phyloP scores from a whole-genome alignment of 208 protist genomes.

The Trypanosoma caninum region DNA sequence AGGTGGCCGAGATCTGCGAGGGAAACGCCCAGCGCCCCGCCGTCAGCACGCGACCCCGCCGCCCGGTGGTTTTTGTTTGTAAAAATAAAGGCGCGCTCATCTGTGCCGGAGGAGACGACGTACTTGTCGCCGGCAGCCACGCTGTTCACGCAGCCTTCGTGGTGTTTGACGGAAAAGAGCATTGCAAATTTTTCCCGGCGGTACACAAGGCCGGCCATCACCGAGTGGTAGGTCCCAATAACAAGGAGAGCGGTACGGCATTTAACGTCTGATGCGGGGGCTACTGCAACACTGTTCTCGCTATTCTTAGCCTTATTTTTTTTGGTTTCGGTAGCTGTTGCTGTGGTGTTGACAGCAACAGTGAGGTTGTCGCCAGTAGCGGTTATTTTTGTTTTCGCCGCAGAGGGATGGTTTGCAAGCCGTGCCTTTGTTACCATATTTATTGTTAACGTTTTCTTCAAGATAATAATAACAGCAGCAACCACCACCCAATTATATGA shows the following conservation, averaged over 20 bases:
- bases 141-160: slow-evolving; percentile 49
- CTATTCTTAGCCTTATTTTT: background rate
- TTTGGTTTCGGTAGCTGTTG: background rate
- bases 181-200: slow-evolving; percentile 49
- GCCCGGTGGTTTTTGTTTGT: slow-evolving; percentile 53
- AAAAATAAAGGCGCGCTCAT: slow-evolving; percentile 77
- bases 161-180: slow-evolving; percentile 73
- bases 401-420: background rate
- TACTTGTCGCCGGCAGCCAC: slow-evolving; percentile 42
- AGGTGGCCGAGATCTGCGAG: slow-evolving; percentile 69
- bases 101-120: slow-evolving; percentile 57
- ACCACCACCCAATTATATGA: too few relatives aligned
- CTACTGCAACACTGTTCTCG: background rate
- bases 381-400: background rate
- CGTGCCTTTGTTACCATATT: too few relatives aligned
- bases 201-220: slow-evolving; percentile 65
- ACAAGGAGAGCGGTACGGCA: slow-evolving; percentile 54
- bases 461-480: too few relatives aligned
- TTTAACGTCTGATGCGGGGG: background rate
- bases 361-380: too few relatives aligned
- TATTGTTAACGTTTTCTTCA: too few relatives aligned
- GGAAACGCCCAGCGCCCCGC: slow-evolving; percentile 36
- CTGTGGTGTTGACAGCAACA: too few relatives aligned
- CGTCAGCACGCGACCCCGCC: slow-evolving; percentile 29
- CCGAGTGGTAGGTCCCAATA: slow-evolving; percentile 72